Evolutionary conservation across 2,329 filamentous ascomycete genomes (phyloP).

Genomic region (Ophiostoma tasmaniense): DNA sequence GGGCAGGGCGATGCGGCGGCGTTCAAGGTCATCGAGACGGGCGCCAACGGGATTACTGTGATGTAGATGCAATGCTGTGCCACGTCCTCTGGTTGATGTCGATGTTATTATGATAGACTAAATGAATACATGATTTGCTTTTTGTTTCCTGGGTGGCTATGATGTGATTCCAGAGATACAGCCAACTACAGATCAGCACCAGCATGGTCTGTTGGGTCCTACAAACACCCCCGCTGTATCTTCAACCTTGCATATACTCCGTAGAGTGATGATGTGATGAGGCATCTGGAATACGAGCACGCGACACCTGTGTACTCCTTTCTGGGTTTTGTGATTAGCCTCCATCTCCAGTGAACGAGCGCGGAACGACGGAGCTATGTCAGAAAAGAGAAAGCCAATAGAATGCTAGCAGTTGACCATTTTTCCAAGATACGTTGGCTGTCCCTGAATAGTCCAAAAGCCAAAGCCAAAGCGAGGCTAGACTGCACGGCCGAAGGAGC

Average conservation of each 20-base stretch:
- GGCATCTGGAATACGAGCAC: background rate
- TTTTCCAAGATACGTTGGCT: too few relatives aligned
- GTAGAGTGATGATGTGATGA: background rate
- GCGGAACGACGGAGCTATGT: background rate
- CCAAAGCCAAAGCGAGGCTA: background rate
- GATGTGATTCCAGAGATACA: background rate
- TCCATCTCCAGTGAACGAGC: background rate
- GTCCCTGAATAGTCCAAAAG: background rate
- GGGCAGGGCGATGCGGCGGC: conserved; percentile 63
- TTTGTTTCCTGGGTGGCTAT: background rate
- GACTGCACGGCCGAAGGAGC: background rate
- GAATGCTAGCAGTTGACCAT: background rate
- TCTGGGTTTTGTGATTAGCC: background rate
- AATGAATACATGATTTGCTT: background rate
- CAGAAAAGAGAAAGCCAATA: background rate
- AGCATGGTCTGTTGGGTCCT: background rate
- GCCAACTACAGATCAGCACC: background rate
- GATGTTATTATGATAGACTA: background rate
- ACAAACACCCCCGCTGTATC: background rate
- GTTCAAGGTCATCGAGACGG: conserved; percentile 77
- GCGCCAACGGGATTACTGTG: conserved; percentile 40
- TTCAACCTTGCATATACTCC: background rate
- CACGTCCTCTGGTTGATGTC: background rate
- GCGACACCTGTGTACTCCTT: background rate
- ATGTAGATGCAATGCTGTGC: conserved; percentile 7